Base-by-base conservation (phyloP, 768 basidiomycete genomes). In the Trametes coccinea region DNA sequence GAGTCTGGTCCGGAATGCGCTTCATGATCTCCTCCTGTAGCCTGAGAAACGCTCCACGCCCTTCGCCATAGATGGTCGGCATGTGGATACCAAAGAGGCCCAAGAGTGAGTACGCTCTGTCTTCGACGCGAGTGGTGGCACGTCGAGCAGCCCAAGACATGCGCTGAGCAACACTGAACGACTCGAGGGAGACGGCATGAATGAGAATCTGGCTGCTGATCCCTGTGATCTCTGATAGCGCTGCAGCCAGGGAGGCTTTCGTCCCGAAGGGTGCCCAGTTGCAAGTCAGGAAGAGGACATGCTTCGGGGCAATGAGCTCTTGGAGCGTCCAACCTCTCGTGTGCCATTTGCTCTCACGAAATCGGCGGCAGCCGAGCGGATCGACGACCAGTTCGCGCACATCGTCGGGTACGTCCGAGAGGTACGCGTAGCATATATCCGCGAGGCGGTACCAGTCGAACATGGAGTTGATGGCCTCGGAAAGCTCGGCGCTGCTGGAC, bases 21-120 rank as follows among this genome's bases (percentile, higher is more conserved):
- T n/a, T 51, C 49, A 51, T 33, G 14, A 51, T 51, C 49, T 51
- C 49, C 49, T 51, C 49, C 7, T 51, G 49, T n/a, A 51, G 33
- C 4, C 49, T 29, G 13, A 11, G 33, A n/a, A 51, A 51, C 1
- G 49, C 49, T 9, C 33, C 14, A 16, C 17, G 17, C 16, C 49
- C 49, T n/a, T 51, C 49, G 11, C 49, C 49, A 17, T 51, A 33
- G 16, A 51, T 51, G 8, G 49, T 51, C 4, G 49, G 33, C 49
- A 51, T 17, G 16, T 13, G n/a, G 14, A 51, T 33, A 14, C 16
- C 49, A 10, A 51, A 51, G 14, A 51, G 49, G 2, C 49, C 49
- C 49, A 51, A 11, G 11, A 51, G 49, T 1, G 49, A 37, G 33
- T 51, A 51, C 34, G 49, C 49, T 31, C 33, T 31, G 31, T 51